Conservation (phyloP, 257 asterid genomes). For the Vinca minor region DNA sequence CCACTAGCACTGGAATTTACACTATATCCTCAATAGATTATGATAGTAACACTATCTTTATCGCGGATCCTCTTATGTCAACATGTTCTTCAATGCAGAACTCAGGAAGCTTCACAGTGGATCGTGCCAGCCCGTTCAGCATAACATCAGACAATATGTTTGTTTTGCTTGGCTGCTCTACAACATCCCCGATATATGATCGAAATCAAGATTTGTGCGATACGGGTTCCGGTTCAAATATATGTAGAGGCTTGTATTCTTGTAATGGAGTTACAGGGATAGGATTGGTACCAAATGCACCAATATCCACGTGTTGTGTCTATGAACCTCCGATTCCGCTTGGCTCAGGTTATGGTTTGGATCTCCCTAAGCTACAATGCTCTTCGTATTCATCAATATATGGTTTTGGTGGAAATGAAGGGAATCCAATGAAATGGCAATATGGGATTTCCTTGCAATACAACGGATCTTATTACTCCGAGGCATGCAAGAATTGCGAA, state of each 20-base stretch:
- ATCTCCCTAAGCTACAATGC: slow-evolving; percentile 67
- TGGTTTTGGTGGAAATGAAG: slow-evolving; percentile 71
- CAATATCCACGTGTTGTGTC: slow-evolving; percentile 56
- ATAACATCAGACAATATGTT: slow-evolving; percentile 35
- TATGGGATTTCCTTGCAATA: slow-evolving; percentile 49
- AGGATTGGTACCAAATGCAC: slow-evolving; percentile 48
- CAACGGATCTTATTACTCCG: slow-evolving; percentile 27
- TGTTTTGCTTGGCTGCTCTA: slow-evolving; percentile 58
- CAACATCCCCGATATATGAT: slow-evolving; percentile 55
- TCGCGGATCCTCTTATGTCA: slow-evolving; percentile 61
- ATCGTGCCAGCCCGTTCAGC: slow-evolving; percentile 35
- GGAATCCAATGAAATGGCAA: slow-evolving; percentile 70
- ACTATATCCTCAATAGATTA: slow-evolving; percentile 46
- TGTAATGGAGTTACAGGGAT: slow-evolving; percentile 48
- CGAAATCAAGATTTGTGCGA: slow-evolving; percentile 41
- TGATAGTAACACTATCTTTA: slow-evolving; percentile 28
- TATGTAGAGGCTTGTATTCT: slow-evolving; percentile 56
- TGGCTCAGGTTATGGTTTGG: slow-evolving; percentile 41
- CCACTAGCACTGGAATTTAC: slow-evolving; percentile 40
- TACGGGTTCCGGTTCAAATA: slow-evolving; percentile 44
- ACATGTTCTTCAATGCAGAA: slow-evolving; percentile 72
- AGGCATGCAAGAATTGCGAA: slow-evolving; percentile 52
- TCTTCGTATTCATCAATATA: slow-evolving; percentile 53
- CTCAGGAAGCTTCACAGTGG: slow-evolving; percentile 48
- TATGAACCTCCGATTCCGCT: slow-evolving; percentile 30